phyloP scores from a whole-genome alignment of 1,139 yeast species.

The Hemisphaericaspora lyxosophila region DNA sequence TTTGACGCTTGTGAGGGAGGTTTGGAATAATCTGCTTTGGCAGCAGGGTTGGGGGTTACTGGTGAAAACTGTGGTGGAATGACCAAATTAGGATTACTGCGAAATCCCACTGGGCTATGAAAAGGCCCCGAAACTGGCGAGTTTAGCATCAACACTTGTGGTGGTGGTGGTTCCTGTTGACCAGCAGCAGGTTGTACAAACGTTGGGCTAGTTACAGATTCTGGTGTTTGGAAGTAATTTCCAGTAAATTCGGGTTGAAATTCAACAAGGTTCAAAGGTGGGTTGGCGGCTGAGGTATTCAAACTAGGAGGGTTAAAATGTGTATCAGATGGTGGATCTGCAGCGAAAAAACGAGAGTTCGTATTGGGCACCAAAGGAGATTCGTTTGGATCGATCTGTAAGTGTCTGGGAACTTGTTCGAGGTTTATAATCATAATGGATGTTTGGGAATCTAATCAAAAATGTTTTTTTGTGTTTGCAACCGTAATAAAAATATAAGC shows the following conservation, averaged over 20 bases:
- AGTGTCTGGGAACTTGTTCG: not conserved
- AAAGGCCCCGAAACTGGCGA: slow-evolving; percentile 6
- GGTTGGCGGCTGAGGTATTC: not conserved
- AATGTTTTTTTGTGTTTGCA: not conserved
- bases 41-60: slow-evolving; percentile 10
- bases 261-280: not conserved
- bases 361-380: not conserved
- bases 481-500: not conserved
- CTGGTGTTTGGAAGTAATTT: slow-evolving; percentile 10
- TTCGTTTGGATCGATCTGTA: not conserved
- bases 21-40: not conserved
- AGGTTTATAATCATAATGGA: not conserved
- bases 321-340: not conserved
- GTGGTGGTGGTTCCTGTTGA: slow-evolving; percentile 1
- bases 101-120: not conserved
- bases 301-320: not conserved
- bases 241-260: not conserved
- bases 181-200: slow-evolving; percentile 9
- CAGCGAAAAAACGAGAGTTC: not conserved
- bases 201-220: slow-evolving; percentile 9
- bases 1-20: not conserved
- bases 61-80: slow-evolving; percentile 12
- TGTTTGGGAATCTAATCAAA: no score
- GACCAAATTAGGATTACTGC: not conserved
- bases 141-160: slow-evolving; percentile 9